Evolutionary conservation across 2,329 filamentous ascomycete species (phyloP), one percentile per base, ranked within the genome.

Genomic region (Neonectria sp.): DNA sequence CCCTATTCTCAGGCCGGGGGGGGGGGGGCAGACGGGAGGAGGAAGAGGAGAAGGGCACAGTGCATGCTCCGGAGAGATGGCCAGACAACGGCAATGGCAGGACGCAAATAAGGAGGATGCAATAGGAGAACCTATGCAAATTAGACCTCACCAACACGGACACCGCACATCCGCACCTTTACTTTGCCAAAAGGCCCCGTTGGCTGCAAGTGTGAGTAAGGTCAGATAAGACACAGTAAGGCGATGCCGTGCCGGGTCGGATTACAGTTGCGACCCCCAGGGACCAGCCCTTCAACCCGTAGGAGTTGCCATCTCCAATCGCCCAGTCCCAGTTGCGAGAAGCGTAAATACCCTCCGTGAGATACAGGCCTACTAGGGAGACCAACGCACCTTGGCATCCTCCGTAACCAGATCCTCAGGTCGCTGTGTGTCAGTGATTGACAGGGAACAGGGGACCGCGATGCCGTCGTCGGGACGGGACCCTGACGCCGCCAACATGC

Each of bases 171-270:
- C 40, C 33, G 55, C 46, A 35, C 29, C 40, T 52, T 63, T 63
- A 51, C 53, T 60, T 55, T 33, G 7, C 40, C 45, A 58, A 46
- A 58, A 24, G 48, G 27, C 35, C 48, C 51, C 35, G 33, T 53
- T 25, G 63, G 49, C 57, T 49, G 25, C 60, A 65, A 65, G 43
- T 56, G 56, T 60, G 60, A 60, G 56, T 60, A 55, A 49, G 56
- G 63, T 53, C 51, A 53, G 51, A 53, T 53, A 53, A 35, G 51
- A 53, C 51, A 35, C 51, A 35, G 51, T 53, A 53, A 35, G 51
- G 17, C 33, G 49, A 35, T 33, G 63, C 55, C 63, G 51, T 43
- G 56, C 51, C 63, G 56, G 40, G 63, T 48, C 51, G 51, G 43
- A 60, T 60, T 51, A n/a, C 52, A 53, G 51, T 25, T 35, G n/a